These are phyloP conservation scores for Wallacemonas sp. DNA, from an alignment of 208 protist species.

Conservation along the genomic window DNA sequence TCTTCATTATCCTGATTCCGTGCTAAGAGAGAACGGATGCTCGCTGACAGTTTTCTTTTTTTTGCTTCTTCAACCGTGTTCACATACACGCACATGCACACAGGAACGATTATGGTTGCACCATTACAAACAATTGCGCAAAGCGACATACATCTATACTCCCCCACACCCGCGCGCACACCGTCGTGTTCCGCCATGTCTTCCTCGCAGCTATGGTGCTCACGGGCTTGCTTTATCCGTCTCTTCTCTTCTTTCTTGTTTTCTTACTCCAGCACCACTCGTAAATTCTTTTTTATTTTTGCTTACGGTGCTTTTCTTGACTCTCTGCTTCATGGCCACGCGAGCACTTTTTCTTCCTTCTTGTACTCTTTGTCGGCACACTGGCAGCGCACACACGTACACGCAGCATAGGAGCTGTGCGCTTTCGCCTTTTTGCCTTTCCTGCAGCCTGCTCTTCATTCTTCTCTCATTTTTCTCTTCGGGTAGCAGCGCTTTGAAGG, in stretches of 20 bases:
- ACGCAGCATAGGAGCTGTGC: no score
- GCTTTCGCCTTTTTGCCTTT: slow-evolving; percentile 12
- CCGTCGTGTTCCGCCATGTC: no score
- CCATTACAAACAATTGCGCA: no score
- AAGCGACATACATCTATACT: no score
- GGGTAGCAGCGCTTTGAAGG: no score
- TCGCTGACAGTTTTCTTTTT: neutral
- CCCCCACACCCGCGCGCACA: no score
- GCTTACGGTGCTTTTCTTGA: neutral
- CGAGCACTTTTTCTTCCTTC: neutral
- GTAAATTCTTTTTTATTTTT: neutral
- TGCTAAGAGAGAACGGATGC: slow-evolving; percentile 10
- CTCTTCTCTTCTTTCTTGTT: neutral
- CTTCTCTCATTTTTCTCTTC: no score
- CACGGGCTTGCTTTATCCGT: no score
- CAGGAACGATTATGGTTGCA: no score
- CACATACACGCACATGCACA: no score
- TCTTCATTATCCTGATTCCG: slow-evolving; percentile 29
- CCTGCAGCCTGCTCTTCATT: neutral
- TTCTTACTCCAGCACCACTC: neutral
- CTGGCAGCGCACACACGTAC: no score
- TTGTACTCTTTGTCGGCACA: neutral
- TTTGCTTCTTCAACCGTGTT: neutral
- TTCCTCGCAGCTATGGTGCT: no score
- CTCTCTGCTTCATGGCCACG: slow-evolving; percentile 2